Evolutionary conservation across 2,329 filamentous ascomycete genomes (phyloP).

Genomic region (Phialophora expanda): DNA sequence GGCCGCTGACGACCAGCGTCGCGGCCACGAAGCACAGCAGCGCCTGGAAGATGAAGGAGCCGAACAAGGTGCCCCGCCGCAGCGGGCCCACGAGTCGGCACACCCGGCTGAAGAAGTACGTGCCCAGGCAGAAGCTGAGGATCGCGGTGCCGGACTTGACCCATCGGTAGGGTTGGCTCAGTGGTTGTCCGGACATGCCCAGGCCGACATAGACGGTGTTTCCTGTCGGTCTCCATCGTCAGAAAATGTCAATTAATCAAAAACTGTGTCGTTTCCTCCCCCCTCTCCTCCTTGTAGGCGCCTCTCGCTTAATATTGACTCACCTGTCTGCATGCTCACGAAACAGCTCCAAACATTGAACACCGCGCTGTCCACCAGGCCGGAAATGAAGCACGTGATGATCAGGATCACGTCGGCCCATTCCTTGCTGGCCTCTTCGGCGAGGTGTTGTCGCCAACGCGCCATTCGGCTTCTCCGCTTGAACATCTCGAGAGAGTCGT

Average conservation of each 20-base stretch:
- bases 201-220: conserved; percentile 52
- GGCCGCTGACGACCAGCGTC: conserved; percentile 44
- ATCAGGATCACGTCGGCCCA: conserved; percentile 37
- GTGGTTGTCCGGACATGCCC: conserved; percentile 47
- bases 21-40: conserved; percentile 38
- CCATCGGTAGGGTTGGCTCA: conserved; percentile 48
- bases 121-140: conserved; percentile 45
- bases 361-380: conserved; percentile 51
- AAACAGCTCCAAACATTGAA: conserved; percentile 55
- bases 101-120: conserved; percentile 47
- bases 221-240: no score
- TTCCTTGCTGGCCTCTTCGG: conserved; percentile 25
- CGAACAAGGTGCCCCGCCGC: conserved; percentile 48
- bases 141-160: conserved; percentile 50
- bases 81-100: conserved; percentile 44
- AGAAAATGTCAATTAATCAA: no score
- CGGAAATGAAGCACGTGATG: conserved; percentile 47
- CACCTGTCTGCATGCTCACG: conserved; percentile 55
- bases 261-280: no score
- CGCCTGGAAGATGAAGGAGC: conserved; percentile 48
- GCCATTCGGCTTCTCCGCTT: conserved; percentile 22
- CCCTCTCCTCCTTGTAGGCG: no score
- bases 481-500: conserved; percentile 21
- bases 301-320: no score
- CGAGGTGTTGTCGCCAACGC: conserved; percentile 23